phyloP scores from a whole-genome alignment of 345 rosid genomes.

The Barbarea vulgaris region DNA sequence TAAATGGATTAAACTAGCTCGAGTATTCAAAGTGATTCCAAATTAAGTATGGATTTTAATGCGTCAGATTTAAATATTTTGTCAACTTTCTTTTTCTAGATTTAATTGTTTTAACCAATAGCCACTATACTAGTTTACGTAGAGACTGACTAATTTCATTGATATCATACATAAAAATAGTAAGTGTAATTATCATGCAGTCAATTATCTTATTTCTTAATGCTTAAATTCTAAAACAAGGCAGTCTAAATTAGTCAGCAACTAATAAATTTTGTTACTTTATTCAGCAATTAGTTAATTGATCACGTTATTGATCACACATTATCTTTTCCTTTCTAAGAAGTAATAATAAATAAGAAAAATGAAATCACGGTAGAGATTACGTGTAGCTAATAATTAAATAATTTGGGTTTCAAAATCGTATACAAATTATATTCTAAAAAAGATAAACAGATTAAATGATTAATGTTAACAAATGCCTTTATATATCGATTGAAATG shows the following conservation, averaged over 20 bases:
- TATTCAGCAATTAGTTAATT: constrained; percentile 17
- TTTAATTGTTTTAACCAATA: neutral
- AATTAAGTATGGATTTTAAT: constrained; percentile 3
- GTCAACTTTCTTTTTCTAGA: constrained; percentile 3
- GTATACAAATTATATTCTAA: neutral
- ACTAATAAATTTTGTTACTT: neutral
- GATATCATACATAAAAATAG: neutral
- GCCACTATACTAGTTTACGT: neutral
- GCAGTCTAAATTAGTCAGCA: neutral
- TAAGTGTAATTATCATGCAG: neutral
- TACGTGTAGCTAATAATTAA: constrained; percentile 22
- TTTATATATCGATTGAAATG: neutral
- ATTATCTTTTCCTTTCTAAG: constrained; percentile 11
- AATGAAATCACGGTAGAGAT: constrained; percentile 21
- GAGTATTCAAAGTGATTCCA: neutral
- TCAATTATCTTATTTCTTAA: constrained; percentile 6
- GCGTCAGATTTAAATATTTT: neutral
- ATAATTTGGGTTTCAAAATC: neutral
- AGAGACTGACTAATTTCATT: constrained; percentile 10
- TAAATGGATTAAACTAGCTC: neutral
- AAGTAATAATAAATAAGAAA: constrained; percentile 18
- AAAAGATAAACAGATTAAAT: neutral
- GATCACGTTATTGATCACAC: constrained; percentile 18
- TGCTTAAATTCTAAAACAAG: neutral
- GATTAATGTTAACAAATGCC: neutral